Percentiles rank a stretch among this genome's conserved stretches.
These are phyloP conservation scores for Acanthamoeba healyi DNA, from an alignment of 208 protist genomes.

Conservation along the genomic window DNA sequence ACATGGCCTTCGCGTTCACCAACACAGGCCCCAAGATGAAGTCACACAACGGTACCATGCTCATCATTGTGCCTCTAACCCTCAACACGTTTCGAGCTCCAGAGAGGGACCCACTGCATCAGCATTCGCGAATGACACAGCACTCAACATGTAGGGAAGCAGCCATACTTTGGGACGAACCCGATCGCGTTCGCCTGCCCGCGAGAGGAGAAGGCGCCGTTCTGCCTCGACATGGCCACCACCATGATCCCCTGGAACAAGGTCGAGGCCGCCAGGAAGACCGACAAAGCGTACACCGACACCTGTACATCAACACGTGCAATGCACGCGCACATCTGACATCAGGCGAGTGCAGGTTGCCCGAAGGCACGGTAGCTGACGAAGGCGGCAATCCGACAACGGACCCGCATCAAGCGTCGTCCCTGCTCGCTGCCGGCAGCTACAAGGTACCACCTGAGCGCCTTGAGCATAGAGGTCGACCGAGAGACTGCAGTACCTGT, in stretches of 20 bases:
- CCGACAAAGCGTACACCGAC: background rate
- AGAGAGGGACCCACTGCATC: too few relatives aligned
- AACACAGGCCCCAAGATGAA: conserved; percentile 44
- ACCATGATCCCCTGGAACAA: conserved; percentile 59
- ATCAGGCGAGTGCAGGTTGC: background rate
- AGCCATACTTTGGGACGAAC: conserved; percentile 46
- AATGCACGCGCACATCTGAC: background rate
- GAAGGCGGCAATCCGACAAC: conserved; percentile 12
- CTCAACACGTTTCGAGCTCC: too few relatives aligned
- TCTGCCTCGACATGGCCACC: conserved; percentile 50
- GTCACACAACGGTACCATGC: background rate
- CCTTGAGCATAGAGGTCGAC: background rate
- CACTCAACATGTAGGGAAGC: background rate
- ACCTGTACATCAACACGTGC: background rate
- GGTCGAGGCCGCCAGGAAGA: conserved; percentile 36
- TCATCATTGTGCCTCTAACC: background rate
- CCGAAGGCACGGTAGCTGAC: conserved; percentile 16
- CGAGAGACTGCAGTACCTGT: too few relatives aligned
- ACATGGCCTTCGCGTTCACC: conserved; percentile 52
- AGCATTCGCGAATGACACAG: too few relatives aligned
- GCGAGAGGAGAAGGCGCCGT: background rate
- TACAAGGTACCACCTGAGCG: background rate
- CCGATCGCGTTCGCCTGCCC: conserved; percentile 41
- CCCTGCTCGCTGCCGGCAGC: background rate
- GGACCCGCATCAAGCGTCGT: background rate